phyloP scores from a whole-genome alignment of 2,329 filamentous ascomycete genomes.

The Balansia obtecta region DNA sequence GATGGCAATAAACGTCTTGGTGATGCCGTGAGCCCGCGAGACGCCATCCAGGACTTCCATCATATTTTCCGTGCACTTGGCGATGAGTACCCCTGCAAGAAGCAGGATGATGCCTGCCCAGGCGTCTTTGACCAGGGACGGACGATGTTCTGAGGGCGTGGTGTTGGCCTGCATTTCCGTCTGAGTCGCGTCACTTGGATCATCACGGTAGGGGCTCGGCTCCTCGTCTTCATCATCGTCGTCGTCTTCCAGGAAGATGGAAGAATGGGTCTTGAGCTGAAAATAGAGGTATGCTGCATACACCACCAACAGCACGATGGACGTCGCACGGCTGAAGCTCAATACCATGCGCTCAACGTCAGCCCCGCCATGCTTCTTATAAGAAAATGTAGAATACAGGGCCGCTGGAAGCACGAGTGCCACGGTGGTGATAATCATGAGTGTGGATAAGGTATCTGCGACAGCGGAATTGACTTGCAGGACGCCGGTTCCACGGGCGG shows the following conservation, averaged over 20 bases:
- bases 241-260: conserved; percentile 7
- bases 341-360: conserved; percentile 7
- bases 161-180: background rate
- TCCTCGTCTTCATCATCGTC: background rate
- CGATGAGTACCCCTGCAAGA: conserved; percentile 5
- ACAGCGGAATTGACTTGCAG: conserved; percentile 8
- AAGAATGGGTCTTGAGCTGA: conserved; percentile 9
- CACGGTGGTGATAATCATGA: conserved; percentile 10
- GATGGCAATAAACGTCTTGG: conserved; percentile 9
- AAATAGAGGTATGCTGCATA: conserved; percentile 9
- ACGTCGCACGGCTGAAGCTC: conserved; percentile 9
- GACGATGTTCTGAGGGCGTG: background rate
- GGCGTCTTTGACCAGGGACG: conserved; percentile 6
- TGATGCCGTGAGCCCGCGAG: conserved; percentile 4
- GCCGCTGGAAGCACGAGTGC: conserved; percentile 10
- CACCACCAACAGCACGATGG: conserved; percentile 7
- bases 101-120: conserved; percentile 1
- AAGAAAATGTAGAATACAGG: conserved; percentile 5
- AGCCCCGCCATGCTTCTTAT: background rate
- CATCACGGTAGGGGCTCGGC: background rate
- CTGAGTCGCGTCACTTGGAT: conserved; percentile 1
- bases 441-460: conserved; percentile 8
- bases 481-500: conserved; percentile 8
- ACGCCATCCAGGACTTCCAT: conserved; percentile 6
- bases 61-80: conserved; percentile 7